phyloP scores from a whole-genome alignment of 768 basidiomycete species.

The Cytidiella melzeri region DNA sequence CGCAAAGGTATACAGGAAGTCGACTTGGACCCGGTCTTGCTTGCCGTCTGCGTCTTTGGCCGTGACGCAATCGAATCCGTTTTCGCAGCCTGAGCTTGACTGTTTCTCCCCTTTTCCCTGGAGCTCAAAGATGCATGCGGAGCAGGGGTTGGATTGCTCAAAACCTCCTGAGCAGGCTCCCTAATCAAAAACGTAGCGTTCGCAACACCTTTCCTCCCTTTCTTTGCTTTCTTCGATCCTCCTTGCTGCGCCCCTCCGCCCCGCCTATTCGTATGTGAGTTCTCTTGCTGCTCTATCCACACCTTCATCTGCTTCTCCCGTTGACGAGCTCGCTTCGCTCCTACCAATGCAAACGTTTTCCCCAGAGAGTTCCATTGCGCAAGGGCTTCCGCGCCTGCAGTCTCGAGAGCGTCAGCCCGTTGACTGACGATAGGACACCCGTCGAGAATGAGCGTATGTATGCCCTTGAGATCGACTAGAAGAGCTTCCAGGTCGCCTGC shows the following conservation, averaged over 20 bases:
- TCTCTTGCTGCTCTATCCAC: conserved; percentile 36
- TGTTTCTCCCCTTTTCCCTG: neutral
- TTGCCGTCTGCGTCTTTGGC: neutral
- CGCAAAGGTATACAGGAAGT: conserved; percentile 14
- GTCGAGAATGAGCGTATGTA: conserved; percentile 70
- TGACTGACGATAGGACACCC: conserved; percentile 35
- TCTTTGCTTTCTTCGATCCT: neutral
- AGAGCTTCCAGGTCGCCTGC: conserved; percentile 50
- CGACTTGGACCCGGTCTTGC: too few relatives aligned
- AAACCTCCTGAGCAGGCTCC: conserved; percentile 8
- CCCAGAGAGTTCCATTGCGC: conserved; percentile 58
- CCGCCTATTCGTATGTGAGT: neutral
- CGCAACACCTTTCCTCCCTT: conserved; percentile 50
- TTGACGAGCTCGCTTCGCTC: conserved; percentile 55
- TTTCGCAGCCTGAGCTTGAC: neutral
- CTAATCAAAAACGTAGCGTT: conserved; percentile 57
- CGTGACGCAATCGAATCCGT: neutral
- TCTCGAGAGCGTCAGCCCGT: conserved; percentile 37
- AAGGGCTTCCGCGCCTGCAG: conserved; percentile 37
- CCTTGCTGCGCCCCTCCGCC: neutral
- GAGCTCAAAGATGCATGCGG: neutral
- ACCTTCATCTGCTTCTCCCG: conserved; percentile 55
- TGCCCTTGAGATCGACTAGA: conserved; percentile 39
- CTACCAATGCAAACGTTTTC: conserved; percentile 52
- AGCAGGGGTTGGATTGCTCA: neutral